Percentiles rank a stretch among this genome's conserved stretches.
Evolutionary conservation across 768 basidiomycete genomes (phyloP).

Genomic region (Megacollybia marginata): DNA sequence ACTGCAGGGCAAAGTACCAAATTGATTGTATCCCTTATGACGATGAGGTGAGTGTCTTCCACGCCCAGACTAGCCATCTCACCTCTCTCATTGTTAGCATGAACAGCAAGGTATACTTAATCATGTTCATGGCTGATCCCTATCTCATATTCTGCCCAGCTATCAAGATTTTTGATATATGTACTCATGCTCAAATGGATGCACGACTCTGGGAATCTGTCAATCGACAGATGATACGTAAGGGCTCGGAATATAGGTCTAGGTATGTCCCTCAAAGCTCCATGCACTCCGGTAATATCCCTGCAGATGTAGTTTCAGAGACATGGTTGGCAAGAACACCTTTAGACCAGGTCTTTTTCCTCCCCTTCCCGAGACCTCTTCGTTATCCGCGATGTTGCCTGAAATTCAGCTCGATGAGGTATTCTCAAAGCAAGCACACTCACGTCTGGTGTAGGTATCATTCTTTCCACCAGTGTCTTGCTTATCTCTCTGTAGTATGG

Average conservation of each 20-base stretch:
- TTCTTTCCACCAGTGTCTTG: background rate
- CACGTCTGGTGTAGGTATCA: slow-evolving; percentile 46
- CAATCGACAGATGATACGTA: slow-evolving; percentile 30
- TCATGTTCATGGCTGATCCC: background rate
- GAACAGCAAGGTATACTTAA: slow-evolving; percentile 12
- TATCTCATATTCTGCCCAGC: slow-evolving; percentile 19
- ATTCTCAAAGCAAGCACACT: slow-evolving; percentile 35
- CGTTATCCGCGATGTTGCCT: slow-evolving; percentile 13
- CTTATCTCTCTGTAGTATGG: slow-evolving; percentile 17
- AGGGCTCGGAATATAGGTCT: slow-evolving; percentile 44
- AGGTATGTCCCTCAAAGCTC: slow-evolving; percentile 25
- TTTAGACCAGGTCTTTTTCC: slow-evolving; percentile 49
- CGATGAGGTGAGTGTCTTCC: slow-evolving; percentile 14
- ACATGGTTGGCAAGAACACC: slow-evolving; percentile 30
- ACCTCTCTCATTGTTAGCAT: slow-evolving; percentile 2
- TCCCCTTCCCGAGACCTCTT: slow-evolving; percentile 20
- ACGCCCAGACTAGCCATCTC: background rate
- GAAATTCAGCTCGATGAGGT: slow-evolving; percentile 16
- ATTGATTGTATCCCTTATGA: slow-evolving; percentile 11
- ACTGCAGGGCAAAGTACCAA: slow-evolving; percentile 10
- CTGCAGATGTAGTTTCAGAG: slow-evolving; percentile 34
- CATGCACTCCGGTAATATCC: background rate
- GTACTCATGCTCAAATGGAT: slow-evolving; percentile 39
- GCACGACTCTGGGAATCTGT: slow-evolving; percentile 39
- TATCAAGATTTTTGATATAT: slow-evolving; percentile 43